Percentiles rank a stretch among this genome's conserved stretches.
These are phyloP conservation scores for Camellia sinensis DNA, from an alignment of 148 eudicot species.

Conservation along the genomic window DNA sequence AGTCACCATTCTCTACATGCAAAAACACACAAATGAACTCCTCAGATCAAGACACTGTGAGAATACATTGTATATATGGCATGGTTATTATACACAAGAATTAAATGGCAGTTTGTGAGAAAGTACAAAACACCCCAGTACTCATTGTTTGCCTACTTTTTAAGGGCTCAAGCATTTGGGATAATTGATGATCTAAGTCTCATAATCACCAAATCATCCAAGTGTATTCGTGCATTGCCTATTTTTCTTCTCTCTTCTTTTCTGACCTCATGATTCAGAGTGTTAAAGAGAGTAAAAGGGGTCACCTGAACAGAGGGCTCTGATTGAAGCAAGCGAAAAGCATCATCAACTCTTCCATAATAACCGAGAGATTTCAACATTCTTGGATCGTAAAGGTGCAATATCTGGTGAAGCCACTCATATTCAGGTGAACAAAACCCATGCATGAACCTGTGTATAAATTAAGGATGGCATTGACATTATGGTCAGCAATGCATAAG, in stretches of 20 bases:
- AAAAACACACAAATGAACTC: background rate
- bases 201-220: no score
- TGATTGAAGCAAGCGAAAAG: conserved; percentile 39
- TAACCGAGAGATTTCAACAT: conserved; percentile 26
- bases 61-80: no score
- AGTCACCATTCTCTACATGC: conserved; percentile 40
- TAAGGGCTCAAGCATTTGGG: no score
- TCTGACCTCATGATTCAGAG: no score
- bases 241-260: no score
- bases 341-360: conserved; percentile 36
- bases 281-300: background rate
- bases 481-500: no score
- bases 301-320: conserved; percentile 45
- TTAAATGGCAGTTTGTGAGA: background rate
- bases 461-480: no score
- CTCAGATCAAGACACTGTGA: background rate
- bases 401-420: conserved; percentile 11
- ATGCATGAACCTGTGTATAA: conserved; percentile 27
- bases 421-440: conserved; percentile 12
- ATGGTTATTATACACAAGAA: background rate
- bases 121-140: no score
- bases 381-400: conserved; percentile 13
- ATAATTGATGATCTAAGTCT: no score
- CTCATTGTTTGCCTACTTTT: no score
- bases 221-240: no score